Conservation (phyloP, 805 yeast genomes). For the Scheffersomyces stipitis region DNA sequence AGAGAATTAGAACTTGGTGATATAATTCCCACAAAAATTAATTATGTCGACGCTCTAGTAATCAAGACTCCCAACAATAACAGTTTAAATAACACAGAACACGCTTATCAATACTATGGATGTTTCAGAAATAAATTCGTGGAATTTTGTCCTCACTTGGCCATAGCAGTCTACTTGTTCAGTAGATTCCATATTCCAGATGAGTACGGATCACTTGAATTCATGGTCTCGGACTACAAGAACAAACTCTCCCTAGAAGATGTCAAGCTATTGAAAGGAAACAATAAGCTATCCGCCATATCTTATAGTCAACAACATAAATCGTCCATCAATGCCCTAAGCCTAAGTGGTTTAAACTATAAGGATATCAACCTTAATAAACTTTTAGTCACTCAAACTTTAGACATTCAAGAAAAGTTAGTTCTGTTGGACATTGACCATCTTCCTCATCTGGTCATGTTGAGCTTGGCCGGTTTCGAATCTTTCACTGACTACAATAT, state of each 20-base stretch:
- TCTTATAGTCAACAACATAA: constrained; percentile 29
- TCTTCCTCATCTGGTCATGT: constrained; percentile 13
- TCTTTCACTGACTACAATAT: constrained; percentile 15
- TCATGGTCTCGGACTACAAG: constrained; percentile 5
- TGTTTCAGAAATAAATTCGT: constrained; percentile 22
- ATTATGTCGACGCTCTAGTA: constrained; percentile 3
- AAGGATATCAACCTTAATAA: constrained; percentile 19
- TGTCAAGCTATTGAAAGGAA: constrained; percentile 23
- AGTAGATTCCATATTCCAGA: constrained; percentile 29
- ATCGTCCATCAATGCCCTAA: constrained; percentile 19
- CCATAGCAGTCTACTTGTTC: constrained; percentile 27
- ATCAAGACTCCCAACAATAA: constrained; percentile 3
- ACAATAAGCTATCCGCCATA: constrained; percentile 20
- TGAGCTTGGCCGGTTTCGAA: constrained; percentile 23
- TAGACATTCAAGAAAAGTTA: constrained; percentile 10
- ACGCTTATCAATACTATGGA: constrained; percentile 13
- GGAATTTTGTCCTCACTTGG: constrained; percentile 27
- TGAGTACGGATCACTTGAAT: constrained; percentile 20
- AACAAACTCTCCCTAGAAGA: constrained; percentile 11
- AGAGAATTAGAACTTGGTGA: constrained; percentile 23
- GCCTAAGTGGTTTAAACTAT: constrained; percentile 16
- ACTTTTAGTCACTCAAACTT: constrained; percentile 16
- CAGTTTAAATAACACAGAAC: neutral
- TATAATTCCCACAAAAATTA: constrained; percentile 5
- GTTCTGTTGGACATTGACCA: constrained; percentile 8